These are phyloP conservation scores for Symbiodinium pilosum DNA, from an alignment of 73 alveolate species.

Conservation along the genomic window DNA sequence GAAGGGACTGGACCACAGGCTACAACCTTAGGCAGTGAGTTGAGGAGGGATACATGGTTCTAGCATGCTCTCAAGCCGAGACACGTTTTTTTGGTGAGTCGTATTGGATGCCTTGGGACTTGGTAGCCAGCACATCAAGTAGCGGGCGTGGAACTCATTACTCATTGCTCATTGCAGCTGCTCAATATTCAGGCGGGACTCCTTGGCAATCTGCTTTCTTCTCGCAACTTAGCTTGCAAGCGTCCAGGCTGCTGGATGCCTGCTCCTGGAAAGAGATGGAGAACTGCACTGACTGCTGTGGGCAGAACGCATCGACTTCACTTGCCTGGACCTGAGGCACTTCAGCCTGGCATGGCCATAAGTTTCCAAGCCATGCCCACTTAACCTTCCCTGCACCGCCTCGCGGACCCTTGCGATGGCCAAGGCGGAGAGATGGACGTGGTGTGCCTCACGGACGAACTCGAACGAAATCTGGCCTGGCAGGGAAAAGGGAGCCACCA, in stretches of 20 bases:
- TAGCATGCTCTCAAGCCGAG: not conserved
- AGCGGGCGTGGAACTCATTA: too few species aligned
- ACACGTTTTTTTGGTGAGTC: not conserved
- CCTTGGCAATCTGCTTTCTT: slow-evolving; percentile 5
- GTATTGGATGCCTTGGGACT: not conserved
- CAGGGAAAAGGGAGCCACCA: not conserved
- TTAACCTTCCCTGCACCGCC: not conserved
- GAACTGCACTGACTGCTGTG: too few species aligned
- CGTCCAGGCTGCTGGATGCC: not conserved
- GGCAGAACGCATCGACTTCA: too few species aligned
- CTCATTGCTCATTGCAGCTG: too few species aligned
- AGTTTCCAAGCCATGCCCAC: too few species aligned
- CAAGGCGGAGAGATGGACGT: not conserved
- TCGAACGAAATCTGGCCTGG: not conserved
- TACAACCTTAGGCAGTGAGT: not conserved
- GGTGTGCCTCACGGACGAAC: not conserved
- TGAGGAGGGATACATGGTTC: too few species aligned
- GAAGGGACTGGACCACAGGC: slow-evolving; percentile 16
- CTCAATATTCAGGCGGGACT: not conserved
- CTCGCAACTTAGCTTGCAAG: slow-evolving; percentile 23
- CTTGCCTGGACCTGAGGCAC: not conserved
- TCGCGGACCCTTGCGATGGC: not conserved
- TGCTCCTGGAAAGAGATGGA: not conserved
- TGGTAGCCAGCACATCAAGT: not conserved
- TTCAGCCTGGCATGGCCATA: not conserved